Percentiles rank a stretch among this genome's conserved stretches.
phyloP scores from a whole-genome alignment of 1,284 basidiomycete genomes.

The Athelia sp. region DNA sequence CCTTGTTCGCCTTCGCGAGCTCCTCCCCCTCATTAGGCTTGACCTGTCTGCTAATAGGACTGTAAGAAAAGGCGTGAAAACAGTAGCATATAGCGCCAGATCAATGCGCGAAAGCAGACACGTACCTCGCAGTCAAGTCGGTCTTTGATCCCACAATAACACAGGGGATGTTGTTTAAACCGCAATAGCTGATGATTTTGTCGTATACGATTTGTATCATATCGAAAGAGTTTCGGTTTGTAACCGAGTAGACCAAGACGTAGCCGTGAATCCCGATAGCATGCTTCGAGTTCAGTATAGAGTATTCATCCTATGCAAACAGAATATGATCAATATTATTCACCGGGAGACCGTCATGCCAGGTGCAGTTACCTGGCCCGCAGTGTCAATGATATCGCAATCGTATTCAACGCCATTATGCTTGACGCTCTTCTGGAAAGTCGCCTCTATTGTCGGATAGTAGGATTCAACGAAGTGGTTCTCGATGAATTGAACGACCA shows the following conservation, averaged over 20 bases:
- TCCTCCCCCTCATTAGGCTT: constrained; percentile 69
- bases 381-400: constrained; percentile 98
- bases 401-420: constrained; percentile 86
- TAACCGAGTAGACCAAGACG: constrained; percentile 92
- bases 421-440: constrained; percentile 80
- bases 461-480: constrained; percentile 73
- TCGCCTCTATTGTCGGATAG: constrained; percentile 94
- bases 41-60: constrained; percentile 63
- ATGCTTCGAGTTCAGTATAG: constrained; percentile 78
- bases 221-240: constrained; percentile 89
- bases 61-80: constrained; percentile 19
- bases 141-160: constrained; percentile 96
- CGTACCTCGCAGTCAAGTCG: constrained; percentile 75
- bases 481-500: constrained; percentile 73
- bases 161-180: constrained; percentile 86
- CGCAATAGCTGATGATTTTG: constrained; percentile 96
- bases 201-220: constrained; percentile 96
- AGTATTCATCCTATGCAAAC: constrained; percentile 48
- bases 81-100: not conserved
- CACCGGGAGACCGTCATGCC: constrained; percentile 36
- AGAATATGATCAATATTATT: constrained; percentile 33
- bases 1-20: constrained; percentile 69
- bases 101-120: constrained; percentile 10
- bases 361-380: constrained; percentile 68
- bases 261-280: constrained; percentile 83